Conservation (phyloP, 1,284 basidiomycete species). For the Abortiporus biennis region DNA sequence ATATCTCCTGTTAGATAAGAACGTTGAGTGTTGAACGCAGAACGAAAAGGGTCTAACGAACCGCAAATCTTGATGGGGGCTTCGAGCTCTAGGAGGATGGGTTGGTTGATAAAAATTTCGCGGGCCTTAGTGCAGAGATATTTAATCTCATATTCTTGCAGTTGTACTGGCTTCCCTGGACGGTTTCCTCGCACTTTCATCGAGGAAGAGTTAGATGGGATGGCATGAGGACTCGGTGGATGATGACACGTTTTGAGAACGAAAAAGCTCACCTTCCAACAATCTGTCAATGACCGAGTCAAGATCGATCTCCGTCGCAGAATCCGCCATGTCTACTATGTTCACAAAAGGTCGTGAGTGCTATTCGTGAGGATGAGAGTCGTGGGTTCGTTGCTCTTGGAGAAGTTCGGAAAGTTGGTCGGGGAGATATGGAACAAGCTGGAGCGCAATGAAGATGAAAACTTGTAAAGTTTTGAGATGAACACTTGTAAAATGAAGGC, state of each 20-base stretch:
- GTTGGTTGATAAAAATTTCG: conserved; percentile 95
- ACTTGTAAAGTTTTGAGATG: too few relatives aligned
- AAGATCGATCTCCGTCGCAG: conserved; percentile 86
- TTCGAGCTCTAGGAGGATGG: conserved; percentile 90
- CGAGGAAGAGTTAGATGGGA: conserved; percentile 9
- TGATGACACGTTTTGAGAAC: conserved; percentile 23
- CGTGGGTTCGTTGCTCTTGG: conserved; percentile 19
- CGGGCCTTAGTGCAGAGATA: conserved; percentile 92
- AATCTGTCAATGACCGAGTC: conserved; percentile 97
- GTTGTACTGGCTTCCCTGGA: conserved; percentile 90
- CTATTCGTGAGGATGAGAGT: conserved; percentile 20
- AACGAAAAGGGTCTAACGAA: conserved; percentile 42
- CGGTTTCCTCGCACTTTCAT: conserved; percentile 83
- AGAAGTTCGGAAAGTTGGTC: conserved; percentile 10
- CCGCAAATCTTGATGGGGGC: conserved; percentile 98
- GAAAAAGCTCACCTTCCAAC: conserved; percentile 82
- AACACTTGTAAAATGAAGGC: conserved; percentile 9
- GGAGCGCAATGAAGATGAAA: too few relatives aligned
- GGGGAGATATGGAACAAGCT: too few relatives aligned
- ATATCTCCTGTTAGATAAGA: conserved; percentile 67
- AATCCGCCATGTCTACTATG: conserved; percentile 47
- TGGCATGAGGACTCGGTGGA: neutral
- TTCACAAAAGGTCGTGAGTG: conserved; percentile 19
- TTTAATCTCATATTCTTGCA: conserved; percentile 96
- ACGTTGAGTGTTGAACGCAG: neutral